These are phyloP conservation scores for Boletus nobilissimus DNA, from an alignment of 1,284 basidiomycete species.

Conservation along the genomic window DNA sequence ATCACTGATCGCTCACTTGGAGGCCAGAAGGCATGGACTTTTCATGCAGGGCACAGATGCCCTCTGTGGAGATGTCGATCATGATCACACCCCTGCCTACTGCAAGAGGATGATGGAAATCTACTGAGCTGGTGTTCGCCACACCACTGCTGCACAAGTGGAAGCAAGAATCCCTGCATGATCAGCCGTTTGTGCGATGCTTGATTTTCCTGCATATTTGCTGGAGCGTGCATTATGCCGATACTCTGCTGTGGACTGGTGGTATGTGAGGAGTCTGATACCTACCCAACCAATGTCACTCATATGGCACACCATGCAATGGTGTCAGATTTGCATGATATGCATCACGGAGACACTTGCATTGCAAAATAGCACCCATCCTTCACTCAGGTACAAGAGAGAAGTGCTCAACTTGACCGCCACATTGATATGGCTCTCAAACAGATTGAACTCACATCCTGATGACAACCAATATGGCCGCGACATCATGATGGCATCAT, in stretches of 20 bases:
- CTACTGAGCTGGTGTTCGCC: slow-evolving; percentile 3
- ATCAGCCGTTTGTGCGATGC: background rate
- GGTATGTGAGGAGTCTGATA: slow-evolving; percentile 3
- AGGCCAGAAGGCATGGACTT: slow-evolving; percentile 18
- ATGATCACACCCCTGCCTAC: background rate
- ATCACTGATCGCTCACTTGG: slow-evolving; percentile 21
- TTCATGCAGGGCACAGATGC: slow-evolving; percentile 19
- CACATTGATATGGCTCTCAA: slow-evolving; percentile 17
- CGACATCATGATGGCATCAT: slow-evolving; percentile 20
- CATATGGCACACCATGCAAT: slow-evolving; percentile 9
- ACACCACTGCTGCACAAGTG: slow-evolving; percentile 17
- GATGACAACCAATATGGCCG: slow-evolving; percentile 23
- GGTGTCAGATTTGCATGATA: slow-evolving; percentile 20
- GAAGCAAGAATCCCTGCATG: slow-evolving; percentile 17
- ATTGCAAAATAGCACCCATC: slow-evolving; percentile 4
- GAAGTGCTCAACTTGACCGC: slow-evolving; percentile 22
- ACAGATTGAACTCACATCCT: slow-evolving; percentile 15
- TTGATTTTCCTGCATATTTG: slow-evolving; percentile 10
- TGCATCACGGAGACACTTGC: slow-evolving; percentile 21
- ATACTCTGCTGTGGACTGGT: slow-evolving; percentile 20
- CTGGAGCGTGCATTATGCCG: slow-evolving; percentile 1
- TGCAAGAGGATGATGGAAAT: slow-evolving; percentile 17
- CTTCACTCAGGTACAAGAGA: slow-evolving; percentile 15
- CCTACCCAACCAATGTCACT: background rate
- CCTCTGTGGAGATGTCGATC: background rate